These are phyloP conservation scores for Aspergillus amoenus DNA, from an alignment of 2,329 filamentous ascomycete genomes.

Conservation along the genomic window DNA sequence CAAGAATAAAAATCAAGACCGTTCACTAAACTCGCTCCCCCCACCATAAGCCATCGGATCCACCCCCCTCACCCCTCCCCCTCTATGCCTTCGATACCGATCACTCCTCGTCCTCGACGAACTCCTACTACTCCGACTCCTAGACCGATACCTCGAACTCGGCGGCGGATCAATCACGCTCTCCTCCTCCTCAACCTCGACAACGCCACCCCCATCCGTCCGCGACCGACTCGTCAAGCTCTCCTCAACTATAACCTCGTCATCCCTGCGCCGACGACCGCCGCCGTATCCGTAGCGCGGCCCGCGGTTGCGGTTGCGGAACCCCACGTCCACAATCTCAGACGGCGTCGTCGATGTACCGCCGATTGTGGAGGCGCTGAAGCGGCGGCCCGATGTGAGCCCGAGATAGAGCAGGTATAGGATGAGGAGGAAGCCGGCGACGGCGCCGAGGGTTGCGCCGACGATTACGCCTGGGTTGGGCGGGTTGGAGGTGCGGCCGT, in stretches of 20 bases:
- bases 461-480: conserved; percentile 31
- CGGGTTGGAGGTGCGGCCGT: conserved; percentile 50
- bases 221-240: background rate
- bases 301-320: background rate
- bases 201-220: conserved; percentile 32
- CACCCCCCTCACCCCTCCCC: conserved; percentile 44
- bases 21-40: conserved; percentile 23
- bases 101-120: conserved; percentile 52
- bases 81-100: conserved; percentile 14
- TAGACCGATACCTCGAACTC: conserved; percentile 24
- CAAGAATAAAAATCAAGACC: conserved; percentile 1
- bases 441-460: conserved; percentile 36
- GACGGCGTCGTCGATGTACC: conserved; percentile 28
- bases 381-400: conserved; percentile 46
- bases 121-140: conserved; percentile 18
- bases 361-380: conserved; percentile 22
- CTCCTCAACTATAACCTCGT: conserved; percentile 7
- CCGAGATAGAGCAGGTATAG: conserved; percentile 54
- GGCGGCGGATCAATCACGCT: conserved; percentile 21
- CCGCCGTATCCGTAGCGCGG: too few species aligned
- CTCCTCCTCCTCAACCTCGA: conserved; percentile 32
- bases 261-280: background rate
- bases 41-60: conserved; percentile 42
- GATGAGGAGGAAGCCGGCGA: conserved; percentile 54
- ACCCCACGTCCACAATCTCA: conserved; percentile 21